Evolutionary conservation across 805 yeast species (phyloP), one percentile per base, ranked within the genome.

Genomic region (Clavispora asparagi): DNA sequence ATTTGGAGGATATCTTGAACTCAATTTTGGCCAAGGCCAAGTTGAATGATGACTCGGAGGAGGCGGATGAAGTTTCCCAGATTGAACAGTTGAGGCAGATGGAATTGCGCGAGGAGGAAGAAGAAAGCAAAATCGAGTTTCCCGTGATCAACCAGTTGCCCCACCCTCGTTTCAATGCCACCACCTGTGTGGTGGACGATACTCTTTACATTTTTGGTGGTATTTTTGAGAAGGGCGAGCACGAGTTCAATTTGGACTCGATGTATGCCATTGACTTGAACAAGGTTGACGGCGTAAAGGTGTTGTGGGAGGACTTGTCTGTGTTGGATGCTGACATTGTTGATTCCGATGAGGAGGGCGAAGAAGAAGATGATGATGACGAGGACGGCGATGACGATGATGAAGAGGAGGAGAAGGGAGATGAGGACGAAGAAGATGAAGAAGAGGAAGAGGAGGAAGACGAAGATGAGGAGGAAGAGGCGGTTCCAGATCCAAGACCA

Each of bases 401-500:
- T 0, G 65, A 60, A 0, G 61, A 52, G 1, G 85, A 78, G 1
- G 81, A 73, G 1, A 74, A 65, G 6, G 67, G 63, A 1, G 79
- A 73, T 28, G 71, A 66, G 13, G 77, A 71, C 25, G 76, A 71
- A 17, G 84, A 71, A n/a, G 83, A 69, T 9, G 85, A 77, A 17
- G 87, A 78, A 25, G 87, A 78, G n/a, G 87, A 81, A 38, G 90
- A 81, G 37, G 85, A 77, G 38, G 85, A 76, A 37, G 87, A 74
- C 12, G 78, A 62, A 1, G 83, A 73, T 40, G 84, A 73, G 28
- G 81, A 74, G 3, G 85, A 78, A 50, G 82, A 81, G 40, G 87
- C 81, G 52, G 78, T 84, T 55, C 95, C 96, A 14, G 99, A 92
- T 65, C 86, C 85, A 39, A 80, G 96, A 62, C 97, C 99, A 14